Base-by-base conservation (phyloP, 2,329 filamentous ascomycete genomes). In the Blastomyces percursus region DNA sequence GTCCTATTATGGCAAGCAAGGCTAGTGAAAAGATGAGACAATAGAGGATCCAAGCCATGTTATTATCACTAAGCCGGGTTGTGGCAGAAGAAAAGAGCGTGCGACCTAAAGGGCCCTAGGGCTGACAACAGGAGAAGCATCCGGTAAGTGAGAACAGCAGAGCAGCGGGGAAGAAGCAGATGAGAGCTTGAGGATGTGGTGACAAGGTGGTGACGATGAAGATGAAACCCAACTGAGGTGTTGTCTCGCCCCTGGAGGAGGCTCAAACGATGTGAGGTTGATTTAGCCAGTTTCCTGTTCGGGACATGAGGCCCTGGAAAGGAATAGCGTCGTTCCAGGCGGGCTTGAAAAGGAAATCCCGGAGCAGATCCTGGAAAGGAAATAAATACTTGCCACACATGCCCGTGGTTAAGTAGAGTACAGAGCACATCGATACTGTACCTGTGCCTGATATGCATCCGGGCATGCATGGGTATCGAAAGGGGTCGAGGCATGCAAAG, bases 271-370 rank as follows among this genome's bases (percentile, higher is more conserved):
- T 16, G 14, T 11, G 57, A 59, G 40, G 57, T 59, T 32, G 42
- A 59, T 46, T 46, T 59, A 59, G 42, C 9, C 57, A 48, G 42
- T 59, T 59, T 59, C 57, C 57, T 32, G 16, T 59, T 59, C 27
- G 27, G 57, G 57, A 1, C 27, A 32, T 16, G 2, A 12, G 16
- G 1, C 7, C 57, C n/a, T 2, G 16, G 19, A 59, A 32, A 21
- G 42, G 57, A 27, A 46, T 48, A 59, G 57, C 57, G 40, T 19
- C 2, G 40, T 14, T 16, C 48, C 57, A 46, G 57, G 19, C 5
- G 12, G 57, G 56, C 56, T 32, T 27, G 21, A 57, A 57, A 21
- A 38, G 54, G 55, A 40, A 16, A 44, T 14, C 14, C 27, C 12
- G 12, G 32, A 12, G 35, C 35, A 38, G 35, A 38, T 38, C 35